A percentile compares a stretch with the other conserved stretches of the same genome.
Evolutionary conservation across 306 rosid genomes (phyloP).

Genomic region (Fagus crenata): DNA sequence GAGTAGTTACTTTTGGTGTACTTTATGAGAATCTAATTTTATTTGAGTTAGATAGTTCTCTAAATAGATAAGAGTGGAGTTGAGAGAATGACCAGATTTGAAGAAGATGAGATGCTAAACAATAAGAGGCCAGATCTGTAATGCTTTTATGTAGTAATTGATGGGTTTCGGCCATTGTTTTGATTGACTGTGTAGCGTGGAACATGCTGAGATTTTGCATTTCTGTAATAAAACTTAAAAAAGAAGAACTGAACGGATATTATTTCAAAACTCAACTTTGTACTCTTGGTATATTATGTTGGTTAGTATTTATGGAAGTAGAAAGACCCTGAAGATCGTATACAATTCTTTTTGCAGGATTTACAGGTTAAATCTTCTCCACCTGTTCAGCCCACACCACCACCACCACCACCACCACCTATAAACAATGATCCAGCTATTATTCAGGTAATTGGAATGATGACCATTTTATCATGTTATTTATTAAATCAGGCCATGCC

Average conservation of each 20-base stretch:
- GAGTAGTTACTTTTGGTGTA: neutral
- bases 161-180: neutral
- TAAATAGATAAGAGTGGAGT: neutral
- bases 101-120: neutral
- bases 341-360: conserved; percentile 54
- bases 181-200: neutral
- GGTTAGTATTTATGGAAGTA: neutral
- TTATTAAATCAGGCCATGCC: conserved; percentile 18
- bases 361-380: conserved; percentile 90
- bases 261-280: neutral
- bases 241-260: neutral
- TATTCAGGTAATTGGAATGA: conserved; percentile 57
- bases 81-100: neutral
- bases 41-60: no score
- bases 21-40: neutral
- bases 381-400: conserved; percentile 48
- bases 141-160: neutral
- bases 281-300: neutral
- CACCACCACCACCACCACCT: conserved; percentile 31
- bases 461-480: neutral
- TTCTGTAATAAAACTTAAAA: neutral
- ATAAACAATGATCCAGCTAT: conserved; percentile 84
- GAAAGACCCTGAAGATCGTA: conserved; percentile 18
- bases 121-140: neutral
- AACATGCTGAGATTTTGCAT: neutral